These are phyloP conservation scores for Penicillium psychrofluorescens DNA, from an alignment of 495 filamentous ascomycete species.

Conservation along the genomic window DNA sequence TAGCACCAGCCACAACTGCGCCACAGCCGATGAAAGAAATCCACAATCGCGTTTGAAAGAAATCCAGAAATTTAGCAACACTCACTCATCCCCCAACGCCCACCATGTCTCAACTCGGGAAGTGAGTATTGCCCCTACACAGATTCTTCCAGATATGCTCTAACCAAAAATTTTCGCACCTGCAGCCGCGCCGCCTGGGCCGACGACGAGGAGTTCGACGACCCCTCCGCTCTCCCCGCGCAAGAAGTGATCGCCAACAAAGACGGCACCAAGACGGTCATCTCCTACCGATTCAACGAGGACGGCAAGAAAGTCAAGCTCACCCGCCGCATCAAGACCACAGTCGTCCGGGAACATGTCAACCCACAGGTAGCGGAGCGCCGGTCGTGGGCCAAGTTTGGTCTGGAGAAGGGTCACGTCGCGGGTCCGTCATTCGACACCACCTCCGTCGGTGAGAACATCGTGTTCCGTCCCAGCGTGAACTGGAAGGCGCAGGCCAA, in stretches of 20 bases:
- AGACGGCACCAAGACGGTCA: constrained; percentile 93
- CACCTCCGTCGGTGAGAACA: constrained; percentile 92
- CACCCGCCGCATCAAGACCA: constrained; percentile 86
- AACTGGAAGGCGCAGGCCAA: constrained; percentile 87
- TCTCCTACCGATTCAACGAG: constrained; percentile 86
- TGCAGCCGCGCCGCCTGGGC: constrained; percentile 80
- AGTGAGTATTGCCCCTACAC: constrained; percentile 24
- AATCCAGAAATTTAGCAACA: constrained; percentile 40
- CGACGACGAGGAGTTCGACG: constrained; percentile 91
- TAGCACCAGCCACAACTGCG: constrained; percentile 30
- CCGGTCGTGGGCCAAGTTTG: constrained; percentile 87
- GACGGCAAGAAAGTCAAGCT: constrained; percentile 93
- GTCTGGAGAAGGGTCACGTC: constrained; percentile 66
- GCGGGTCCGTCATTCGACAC: constrained; percentile 71
- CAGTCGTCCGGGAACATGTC: constrained; percentile 79
- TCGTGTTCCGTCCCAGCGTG: constrained; percentile 80
- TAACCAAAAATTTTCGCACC: constrained; percentile 17
- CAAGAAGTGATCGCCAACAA: constrained; percentile 87
- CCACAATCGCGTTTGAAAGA: constrained; percentile 42
- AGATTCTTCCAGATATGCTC: background rate
- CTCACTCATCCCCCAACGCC: constrained; percentile 19
- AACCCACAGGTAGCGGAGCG: constrained; percentile 96
- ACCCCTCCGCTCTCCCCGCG: constrained; percentile 69
- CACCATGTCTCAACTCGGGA: constrained; percentile 43
- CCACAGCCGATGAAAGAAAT: constrained; percentile 40